These are phyloP conservation scores for Eutrema yunnanense DNA, from an alignment of 345 rosid genomes.

Conservation along the genomic window DNA sequence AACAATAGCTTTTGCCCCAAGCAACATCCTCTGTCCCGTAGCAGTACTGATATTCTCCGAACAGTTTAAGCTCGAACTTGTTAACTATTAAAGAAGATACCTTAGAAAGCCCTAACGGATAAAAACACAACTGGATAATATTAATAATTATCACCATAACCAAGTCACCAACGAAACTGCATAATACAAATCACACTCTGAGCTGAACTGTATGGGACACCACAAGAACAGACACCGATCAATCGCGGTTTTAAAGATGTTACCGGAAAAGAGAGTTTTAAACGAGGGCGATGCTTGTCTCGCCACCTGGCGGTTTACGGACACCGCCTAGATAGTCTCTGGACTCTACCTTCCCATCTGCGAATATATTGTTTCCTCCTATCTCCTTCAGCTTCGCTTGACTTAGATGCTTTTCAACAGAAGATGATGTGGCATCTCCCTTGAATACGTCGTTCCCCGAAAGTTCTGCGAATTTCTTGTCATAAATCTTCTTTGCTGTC, in stretches of 20 bases:
- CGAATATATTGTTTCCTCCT: conserved; percentile 76
- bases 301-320: conserved; percentile 98
- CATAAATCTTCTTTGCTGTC: conserved; percentile 81
- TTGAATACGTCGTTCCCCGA: conserved; percentile 86
- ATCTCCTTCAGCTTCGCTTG: conserved; percentile 75
- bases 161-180: conserved; percentile 5
- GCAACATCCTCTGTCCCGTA: not conserved
- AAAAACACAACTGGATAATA: conserved; percentile 1
- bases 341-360: conserved; percentile 82
- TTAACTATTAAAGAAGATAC: not conserved
- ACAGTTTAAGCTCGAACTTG: not conserved
- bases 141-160: not conserved
- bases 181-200: conserved; percentile 38
- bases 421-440: conserved; percentile 52
- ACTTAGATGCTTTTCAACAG: conserved; percentile 62
- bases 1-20: not conserved
- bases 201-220: conserved; percentile 16
- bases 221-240: conserved; percentile 27
- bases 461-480: conserved; percentile 71
- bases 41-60: not conserved
- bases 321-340: conserved; percentile 92
- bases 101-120: conserved; percentile 5
- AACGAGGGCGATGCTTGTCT: conserved; percentile 90
- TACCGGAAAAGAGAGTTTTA: conserved; percentile 22
- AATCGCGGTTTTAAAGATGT: conserved; percentile 22